phyloP scores from a whole-genome alignment of 495 filamentous ascomycete species.

The Talaromyces borbonicus region DNA sequence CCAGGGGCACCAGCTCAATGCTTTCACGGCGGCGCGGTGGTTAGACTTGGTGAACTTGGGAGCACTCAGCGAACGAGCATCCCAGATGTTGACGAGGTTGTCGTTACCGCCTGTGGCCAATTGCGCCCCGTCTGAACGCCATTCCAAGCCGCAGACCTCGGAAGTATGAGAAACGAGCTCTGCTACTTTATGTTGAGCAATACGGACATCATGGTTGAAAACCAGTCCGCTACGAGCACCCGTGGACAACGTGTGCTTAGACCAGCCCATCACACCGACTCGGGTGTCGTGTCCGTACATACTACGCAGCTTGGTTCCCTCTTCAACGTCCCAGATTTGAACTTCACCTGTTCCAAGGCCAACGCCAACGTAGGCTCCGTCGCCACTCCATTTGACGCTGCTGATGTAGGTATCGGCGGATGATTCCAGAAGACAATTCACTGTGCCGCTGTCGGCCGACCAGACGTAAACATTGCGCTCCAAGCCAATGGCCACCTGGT shows the following conservation, averaged over 20 bases:
- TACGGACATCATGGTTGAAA: constrained; percentile 97
- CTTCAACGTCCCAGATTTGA: constrained; percentile 98
- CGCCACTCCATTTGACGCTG: constrained; percentile 96
- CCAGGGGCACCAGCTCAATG: constrained; percentile 98
- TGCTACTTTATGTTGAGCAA: constrained; percentile 94
- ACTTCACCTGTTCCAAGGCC: constrained; percentile 92
- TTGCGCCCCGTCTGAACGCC: constrained; percentile 91
- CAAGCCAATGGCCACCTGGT: constrained; percentile 95
- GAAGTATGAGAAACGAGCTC: constrained; percentile 94
- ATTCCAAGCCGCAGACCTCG: constrained; percentile 96
- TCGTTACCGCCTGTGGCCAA: constrained; percentile 96
- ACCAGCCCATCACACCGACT: constrained; percentile 97
- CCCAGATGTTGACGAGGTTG: constrained; percentile 98
- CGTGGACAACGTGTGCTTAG: constrained; percentile 92
- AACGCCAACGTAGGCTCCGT: constrained; percentile 93
- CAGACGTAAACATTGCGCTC: constrained; percentile 97
- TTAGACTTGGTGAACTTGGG: constrained; percentile 99
- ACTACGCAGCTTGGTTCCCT: constrained; percentile 87
- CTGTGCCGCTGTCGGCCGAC: constrained; percentile 91
- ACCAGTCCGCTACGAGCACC: constrained; percentile 91
- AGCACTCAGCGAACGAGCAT: constrained; percentile 80
- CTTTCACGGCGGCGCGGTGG: constrained; percentile 97
- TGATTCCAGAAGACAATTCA: constrained; percentile 78
- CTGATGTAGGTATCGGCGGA: constrained; percentile 87
- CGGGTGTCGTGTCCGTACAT: constrained; percentile 97